phyloP scores from a whole-genome alignment of 345 rosid genomes.

The Turritis glabra region DNA sequence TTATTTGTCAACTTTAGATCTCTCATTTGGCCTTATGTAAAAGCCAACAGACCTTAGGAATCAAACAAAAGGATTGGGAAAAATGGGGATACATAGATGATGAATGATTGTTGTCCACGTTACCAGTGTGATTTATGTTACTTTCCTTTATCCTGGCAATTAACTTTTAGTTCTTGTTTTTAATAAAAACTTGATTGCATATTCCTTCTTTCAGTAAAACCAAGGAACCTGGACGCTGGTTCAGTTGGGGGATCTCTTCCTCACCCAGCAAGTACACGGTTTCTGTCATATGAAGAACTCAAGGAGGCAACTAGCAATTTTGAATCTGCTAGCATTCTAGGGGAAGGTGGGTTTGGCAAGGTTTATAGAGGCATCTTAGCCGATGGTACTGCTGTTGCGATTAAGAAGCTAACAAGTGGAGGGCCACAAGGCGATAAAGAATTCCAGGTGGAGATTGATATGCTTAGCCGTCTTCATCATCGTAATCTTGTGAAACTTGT shows the following conservation, averaged over 20 bases:
- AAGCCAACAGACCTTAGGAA: constrained; percentile 8
- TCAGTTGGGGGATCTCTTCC: constrained; percentile 66
- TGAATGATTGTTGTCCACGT: not conserved
- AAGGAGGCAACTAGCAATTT: constrained; percentile 94
- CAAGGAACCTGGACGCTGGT: constrained; percentile 50
- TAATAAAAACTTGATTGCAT: not conserved
- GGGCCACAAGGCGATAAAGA: constrained; percentile 98
- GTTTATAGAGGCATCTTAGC: constrained; percentile 95
- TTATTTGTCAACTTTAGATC: constrained; percentile 8
- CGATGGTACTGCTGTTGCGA: constrained; percentile 99
- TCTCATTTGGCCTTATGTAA: not conserved
- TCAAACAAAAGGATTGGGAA: not conserved
- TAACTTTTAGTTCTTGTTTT: not conserved
- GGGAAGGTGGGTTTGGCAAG: constrained; percentile 98
- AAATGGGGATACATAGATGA: not conserved
- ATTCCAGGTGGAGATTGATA: constrained; percentile 96
- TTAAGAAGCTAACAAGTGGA: constrained; percentile 89
- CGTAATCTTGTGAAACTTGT: constrained; percentile 99
- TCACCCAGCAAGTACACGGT: constrained; percentile 83
- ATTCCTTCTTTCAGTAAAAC: constrained; percentile 55
- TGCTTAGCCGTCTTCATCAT: constrained; percentile 99
- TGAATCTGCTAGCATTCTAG: constrained; percentile 77
- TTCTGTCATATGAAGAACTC: constrained; percentile 93
- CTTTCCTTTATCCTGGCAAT: not conserved
- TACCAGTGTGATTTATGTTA: constrained; percentile 9